phyloP scores from a whole-genome alignment of 495 filamentous ascomycete species.

The Xylaria telfairii region DNA sequence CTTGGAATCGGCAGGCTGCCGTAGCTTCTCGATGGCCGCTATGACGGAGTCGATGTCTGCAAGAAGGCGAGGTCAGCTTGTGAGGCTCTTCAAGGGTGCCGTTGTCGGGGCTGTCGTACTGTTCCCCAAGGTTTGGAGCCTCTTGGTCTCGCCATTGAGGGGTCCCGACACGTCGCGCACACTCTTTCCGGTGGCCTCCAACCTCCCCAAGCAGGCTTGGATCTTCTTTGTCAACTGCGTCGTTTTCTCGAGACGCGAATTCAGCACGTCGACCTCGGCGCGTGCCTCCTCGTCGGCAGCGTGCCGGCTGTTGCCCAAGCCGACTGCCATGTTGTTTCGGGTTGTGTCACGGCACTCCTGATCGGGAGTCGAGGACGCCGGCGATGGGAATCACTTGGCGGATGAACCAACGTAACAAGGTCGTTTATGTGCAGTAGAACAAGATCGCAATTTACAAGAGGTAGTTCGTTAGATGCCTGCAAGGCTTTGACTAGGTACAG shows the following conservation, averaged over 20 bases:
- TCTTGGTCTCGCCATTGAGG: slow-evolving; percentile 89
- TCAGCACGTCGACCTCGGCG: slow-evolving; percentile 70
- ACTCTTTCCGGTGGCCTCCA: slow-evolving; percentile 85
- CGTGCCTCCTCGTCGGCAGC: slow-evolving; percentile 67
- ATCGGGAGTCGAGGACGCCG: not conserved
- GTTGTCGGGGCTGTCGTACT: slow-evolving; percentile 53
- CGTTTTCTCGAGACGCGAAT: slow-evolving; percentile 68
- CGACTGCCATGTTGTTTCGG: slow-evolving; percentile 49
- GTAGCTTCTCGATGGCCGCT: slow-evolving; percentile 83
- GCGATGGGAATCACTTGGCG: not conserved
- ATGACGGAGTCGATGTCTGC: slow-evolving; percentile 84
- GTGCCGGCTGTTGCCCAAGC: slow-evolving; percentile 51
- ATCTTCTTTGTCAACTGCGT: slow-evolving; percentile 89
- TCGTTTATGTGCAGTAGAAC: not conserved
- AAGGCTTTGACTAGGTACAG: not conserved
- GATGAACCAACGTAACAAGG: not conserved
- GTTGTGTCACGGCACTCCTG: not conserved
- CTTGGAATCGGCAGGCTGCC: slow-evolving; percentile 86
- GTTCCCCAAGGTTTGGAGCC: slow-evolving; percentile 78
- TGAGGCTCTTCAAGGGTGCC: not conserved
- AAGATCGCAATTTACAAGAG: not conserved
- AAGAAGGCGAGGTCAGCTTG: slow-evolving; percentile 20
- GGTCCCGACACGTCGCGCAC: slow-evolving; percentile 92
- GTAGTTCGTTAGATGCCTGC: too few relatives aligned
- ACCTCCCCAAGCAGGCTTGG: slow-evolving; percentile 78